Percentiles rank a stretch among this genome's conserved stretches.
These are phyloP conservation scores for Myochromella boudieri DNA, from an alignment of 768 basidiomycete genomes.

Conservation along the genomic window DNA sequence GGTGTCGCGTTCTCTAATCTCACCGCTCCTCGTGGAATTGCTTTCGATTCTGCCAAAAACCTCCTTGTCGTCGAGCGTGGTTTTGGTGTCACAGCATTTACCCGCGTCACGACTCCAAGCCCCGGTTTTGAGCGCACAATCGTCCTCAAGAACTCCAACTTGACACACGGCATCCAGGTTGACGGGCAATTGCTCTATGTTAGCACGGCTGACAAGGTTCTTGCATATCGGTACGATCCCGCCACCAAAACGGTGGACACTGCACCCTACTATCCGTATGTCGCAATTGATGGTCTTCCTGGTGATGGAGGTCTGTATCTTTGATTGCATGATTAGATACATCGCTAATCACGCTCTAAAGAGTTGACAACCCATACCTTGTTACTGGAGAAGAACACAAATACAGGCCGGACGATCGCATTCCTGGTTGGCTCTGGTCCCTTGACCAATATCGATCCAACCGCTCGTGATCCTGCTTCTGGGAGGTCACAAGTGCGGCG, in stretches of 20 bases:
- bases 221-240: conserved; percentile 36
- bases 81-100: conserved; percentile 40
- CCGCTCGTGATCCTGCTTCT: conserved; percentile 40
- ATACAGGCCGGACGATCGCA: conserved; percentile 10
- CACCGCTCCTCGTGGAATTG: conserved; percentile 40
- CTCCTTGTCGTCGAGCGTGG: conserved; percentile 44
- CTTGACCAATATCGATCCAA: conserved; percentile 38
- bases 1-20: conserved; percentile 40
- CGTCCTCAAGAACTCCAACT: conserved; percentile 31
- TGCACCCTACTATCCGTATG: conserved; percentile 11
- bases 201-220: conserved; percentile 34
- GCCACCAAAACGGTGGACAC: conserved; percentile 25
- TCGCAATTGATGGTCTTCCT: conserved; percentile 32
- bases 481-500: conserved; percentile 42
- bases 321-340: background rate
- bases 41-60: conserved; percentile 36
- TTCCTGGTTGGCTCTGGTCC: conserved; percentile 40
- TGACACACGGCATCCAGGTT: conserved; percentile 45
- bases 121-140: conserved; percentile 37
- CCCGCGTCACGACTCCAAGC: conserved; percentile 18
- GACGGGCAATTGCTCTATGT: conserved; percentile 34
- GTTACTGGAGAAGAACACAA: conserved; percentile 27
- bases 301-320: conserved; percentile 35
- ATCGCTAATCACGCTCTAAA: conserved; percentile 11
- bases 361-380: conserved; percentile 44